A percentile compares a stretch with the other conserved stretches of the same genome.
Conservation (phyloP, 2,329 filamentous ascomycete genomes). For the Ophiostoma sp. region DNA sequence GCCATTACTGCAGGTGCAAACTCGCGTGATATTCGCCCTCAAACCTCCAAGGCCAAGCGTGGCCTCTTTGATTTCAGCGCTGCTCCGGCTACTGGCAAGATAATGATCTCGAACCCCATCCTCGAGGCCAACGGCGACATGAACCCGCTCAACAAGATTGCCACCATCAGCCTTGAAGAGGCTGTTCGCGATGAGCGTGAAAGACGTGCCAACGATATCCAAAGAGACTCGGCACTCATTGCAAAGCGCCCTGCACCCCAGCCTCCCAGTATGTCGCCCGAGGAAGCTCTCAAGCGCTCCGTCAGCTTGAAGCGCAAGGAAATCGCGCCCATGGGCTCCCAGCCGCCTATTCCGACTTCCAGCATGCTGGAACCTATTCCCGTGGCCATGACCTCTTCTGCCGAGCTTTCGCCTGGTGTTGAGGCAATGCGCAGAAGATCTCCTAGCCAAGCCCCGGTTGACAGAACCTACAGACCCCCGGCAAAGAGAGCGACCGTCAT, state of each 20-base stretch:
- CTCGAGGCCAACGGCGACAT: conserved; percentile 36
- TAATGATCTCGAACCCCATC: conserved; percentile 49
- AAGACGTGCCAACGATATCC: conserved; percentile 36
- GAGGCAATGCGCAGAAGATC: conserved; percentile 51
- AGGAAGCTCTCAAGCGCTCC: conserved; percentile 36
- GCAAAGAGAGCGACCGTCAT: conserved; percentile 1
- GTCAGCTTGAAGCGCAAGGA: conserved; percentile 39
- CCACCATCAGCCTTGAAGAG: conserved; percentile 47
- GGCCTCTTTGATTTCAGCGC: conserved; percentile 31
- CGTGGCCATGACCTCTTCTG: conserved; percentile 41
- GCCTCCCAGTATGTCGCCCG: conserved; percentile 34
- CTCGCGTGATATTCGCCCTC: background rate
- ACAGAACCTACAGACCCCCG: background rate
- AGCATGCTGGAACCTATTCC: conserved; percentile 32
- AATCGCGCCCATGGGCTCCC: conserved; percentile 31
- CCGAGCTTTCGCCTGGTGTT: conserved; percentile 47
- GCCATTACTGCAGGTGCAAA: background rate
- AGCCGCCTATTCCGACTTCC: conserved; percentile 25
- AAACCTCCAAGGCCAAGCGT: conserved; percentile 30
- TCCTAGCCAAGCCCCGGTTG: conserved; percentile 37
- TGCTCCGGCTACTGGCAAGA: conserved; percentile 34
- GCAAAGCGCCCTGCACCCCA: conserved; percentile 37
- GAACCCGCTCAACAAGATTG: conserved; percentile 43
- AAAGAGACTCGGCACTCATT: conserved; percentile 33
- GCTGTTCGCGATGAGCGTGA: conserved; percentile 45